Conservation (phyloP, 2,329 filamentous ascomycete genomes). For the Ramichloridium luteum region DNA sequence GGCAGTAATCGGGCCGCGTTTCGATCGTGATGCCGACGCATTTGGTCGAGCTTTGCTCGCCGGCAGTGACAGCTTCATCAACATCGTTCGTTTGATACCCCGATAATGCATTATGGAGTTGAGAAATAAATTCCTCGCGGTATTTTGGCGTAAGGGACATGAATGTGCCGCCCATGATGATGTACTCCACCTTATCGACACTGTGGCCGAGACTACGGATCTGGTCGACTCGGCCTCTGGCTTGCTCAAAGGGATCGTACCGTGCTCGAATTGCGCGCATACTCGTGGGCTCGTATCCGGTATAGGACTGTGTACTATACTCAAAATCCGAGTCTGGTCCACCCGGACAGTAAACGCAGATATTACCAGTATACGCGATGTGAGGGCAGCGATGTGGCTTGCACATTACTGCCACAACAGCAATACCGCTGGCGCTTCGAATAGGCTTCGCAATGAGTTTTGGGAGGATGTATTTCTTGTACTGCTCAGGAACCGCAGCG, state of each 20-base stretch:
- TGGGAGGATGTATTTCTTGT: constrained; percentile 97
- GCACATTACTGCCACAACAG: constrained; percentile 98
- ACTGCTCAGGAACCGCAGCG: constrained; percentile 95
- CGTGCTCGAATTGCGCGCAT: constrained; percentile 96
- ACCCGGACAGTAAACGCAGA: constrained; percentile 96
- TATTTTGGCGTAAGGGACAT: constrained; percentile 91
- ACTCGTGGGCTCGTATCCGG: constrained; percentile 93
- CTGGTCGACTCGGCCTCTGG: constrained; percentile 87
- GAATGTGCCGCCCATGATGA: constrained; percentile 99
- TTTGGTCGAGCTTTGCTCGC: constrained; percentile 93
- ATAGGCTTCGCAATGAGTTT: constrained; percentile 97
- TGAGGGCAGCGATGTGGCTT: constrained; percentile 96
- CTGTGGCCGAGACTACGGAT: constrained; percentile 91
- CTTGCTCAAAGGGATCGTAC: constrained; percentile 97
- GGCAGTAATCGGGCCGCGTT: constrained; percentile 89
- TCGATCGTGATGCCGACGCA: constrained; percentile 98
- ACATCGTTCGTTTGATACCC: constrained; percentile 91
- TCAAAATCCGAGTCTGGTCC: constrained; percentile 98
- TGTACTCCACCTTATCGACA: constrained; percentile 98
- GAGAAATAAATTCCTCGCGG: constrained; percentile 83
- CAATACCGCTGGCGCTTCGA: constrained; percentile 87
- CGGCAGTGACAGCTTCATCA: constrained; percentile 86
- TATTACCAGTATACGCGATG: constrained; percentile 96
- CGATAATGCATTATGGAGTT: constrained; percentile 91
- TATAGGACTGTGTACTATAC: constrained; percentile 98